These are phyloP conservation scores for Neolentinus lepideus DNA, from an alignment of 1,284 basidiomycete genomes.

Conservation along the genomic window DNA sequence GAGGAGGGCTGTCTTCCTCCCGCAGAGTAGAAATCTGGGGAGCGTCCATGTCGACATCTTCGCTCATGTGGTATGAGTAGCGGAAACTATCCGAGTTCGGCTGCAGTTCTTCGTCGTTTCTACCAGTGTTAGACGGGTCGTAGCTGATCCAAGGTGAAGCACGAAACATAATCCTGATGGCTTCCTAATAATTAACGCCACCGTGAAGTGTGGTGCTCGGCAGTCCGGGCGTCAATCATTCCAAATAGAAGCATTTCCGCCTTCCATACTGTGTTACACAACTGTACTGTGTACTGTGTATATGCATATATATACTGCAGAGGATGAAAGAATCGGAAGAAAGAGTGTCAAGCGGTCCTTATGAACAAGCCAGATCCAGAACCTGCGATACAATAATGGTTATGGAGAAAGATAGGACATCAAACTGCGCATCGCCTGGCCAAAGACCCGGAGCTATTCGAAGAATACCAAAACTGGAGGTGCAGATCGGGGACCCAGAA, in stretches of 20 bases:
- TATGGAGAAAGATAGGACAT: no score
- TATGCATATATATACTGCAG: no score
- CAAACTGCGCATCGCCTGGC: no score
- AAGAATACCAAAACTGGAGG: no score
- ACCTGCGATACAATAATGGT: no score
- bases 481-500: no score
- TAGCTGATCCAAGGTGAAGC: slow-evolving; percentile 23
- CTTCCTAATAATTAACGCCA: slow-evolving; percentile 2
- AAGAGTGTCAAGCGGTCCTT: no score
- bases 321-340: no score
- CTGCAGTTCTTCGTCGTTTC: slow-evolving; percentile 2
- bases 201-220: slow-evolving; percentile 1
- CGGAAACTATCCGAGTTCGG: slow-evolving; percentile 8
- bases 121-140: slow-evolving; percentile 22
- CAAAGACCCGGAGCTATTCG: no score
- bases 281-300: background rate
- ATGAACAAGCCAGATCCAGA: no score
- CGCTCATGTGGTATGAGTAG: slow-evolving; percentile 15
- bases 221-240: background rate
- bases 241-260: background rate
- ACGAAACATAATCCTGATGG: slow-evolving; percentile 20
- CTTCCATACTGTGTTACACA: background rate
- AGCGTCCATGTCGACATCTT: slow-evolving; percentile 55
- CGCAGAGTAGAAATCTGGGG: slow-evolving; percentile 70
- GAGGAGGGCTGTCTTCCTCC: slow-evolving; percentile 47